Evolutionary conservation across 257 asterid species (phyloP).

Genomic region (Lithospermum erythrorhizon): DNA sequence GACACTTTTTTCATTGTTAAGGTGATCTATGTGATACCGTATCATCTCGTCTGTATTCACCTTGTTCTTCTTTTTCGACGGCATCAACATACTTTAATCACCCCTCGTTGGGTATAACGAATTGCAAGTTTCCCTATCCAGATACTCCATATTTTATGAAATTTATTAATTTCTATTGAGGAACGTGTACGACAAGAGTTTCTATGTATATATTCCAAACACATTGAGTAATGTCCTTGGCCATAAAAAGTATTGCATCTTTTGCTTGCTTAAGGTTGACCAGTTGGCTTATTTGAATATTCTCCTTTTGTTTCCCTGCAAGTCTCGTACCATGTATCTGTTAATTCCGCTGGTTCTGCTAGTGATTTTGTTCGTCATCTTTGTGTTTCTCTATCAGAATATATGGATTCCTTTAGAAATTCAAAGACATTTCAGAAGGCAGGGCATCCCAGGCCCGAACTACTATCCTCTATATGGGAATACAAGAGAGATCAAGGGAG

Average conservation of each 20-base stretch:
- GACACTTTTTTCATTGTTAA: neutral
- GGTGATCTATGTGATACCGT: neutral
- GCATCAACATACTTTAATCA: neutral
- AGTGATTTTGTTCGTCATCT: conserved; percentile 1
- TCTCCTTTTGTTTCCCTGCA: neutral
- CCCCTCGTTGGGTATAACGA: neutral
- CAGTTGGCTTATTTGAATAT: too few species aligned
- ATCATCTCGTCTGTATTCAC: neutral
- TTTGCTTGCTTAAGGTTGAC: neutral
- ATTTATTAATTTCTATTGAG: too few species aligned
- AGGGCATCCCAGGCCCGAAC: conserved; percentile 9
- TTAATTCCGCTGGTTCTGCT: neutral
- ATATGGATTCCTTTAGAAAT: conserved; percentile 7
- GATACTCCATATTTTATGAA: neutral
- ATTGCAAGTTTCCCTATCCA: neutral
- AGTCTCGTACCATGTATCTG: conserved; percentile 5
- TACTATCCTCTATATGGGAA: conserved; percentile 8
- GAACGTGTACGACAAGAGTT: neutral
- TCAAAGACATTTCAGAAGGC: conserved; percentile 7
- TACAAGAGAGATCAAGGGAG: conserved; percentile 4
- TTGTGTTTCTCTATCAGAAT: conserved; percentile 1
- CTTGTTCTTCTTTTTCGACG: neutral
- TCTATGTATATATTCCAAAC: neutral
- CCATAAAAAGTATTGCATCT: neutral
- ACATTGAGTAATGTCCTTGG: neutral